phyloP scores from a whole-genome alignment of 495 filamentous ascomycete species.

The Annulohypoxylon bovei region DNA sequence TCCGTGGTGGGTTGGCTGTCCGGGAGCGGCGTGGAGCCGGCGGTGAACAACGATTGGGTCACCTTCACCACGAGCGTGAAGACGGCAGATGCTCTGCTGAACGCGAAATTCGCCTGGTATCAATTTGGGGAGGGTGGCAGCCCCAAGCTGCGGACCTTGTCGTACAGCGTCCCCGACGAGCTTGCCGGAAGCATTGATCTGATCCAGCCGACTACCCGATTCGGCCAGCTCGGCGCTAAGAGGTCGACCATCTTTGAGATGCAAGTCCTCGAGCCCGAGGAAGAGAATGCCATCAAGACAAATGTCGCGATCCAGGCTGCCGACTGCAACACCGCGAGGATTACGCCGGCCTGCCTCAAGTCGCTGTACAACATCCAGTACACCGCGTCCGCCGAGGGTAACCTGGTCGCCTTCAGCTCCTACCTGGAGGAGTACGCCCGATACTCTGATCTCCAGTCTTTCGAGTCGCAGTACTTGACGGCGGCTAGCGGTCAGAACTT shows the following conservation, averaged over 20 bases:
- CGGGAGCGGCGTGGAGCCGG: conserved; percentile 51
- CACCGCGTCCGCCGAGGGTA: conserved; percentile 58
- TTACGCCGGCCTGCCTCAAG: conserved; percentile 69
- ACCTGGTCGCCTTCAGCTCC: conserved; percentile 65
- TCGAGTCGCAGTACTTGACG: conserved; percentile 47
- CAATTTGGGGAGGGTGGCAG: conserved; percentile 41
- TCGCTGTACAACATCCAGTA: conserved; percentile 71
- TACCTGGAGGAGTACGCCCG: conserved; percentile 65
- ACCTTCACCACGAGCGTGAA: conserved; percentile 61
- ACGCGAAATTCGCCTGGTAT: conserved; percentile 60
- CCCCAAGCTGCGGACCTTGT: conserved; percentile 61
- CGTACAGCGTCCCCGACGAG: conserved; percentile 66
- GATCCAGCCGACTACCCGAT: conserved; percentile 68
- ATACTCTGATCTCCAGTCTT: conserved; percentile 47
- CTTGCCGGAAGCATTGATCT: conserved; percentile 63
- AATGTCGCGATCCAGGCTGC: conserved; percentile 13
- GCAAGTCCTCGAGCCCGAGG: conserved; percentile 40
- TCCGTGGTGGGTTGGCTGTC: conserved; percentile 58
- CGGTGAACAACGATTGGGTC: conserved; percentile 57
- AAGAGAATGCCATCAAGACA: conserved; percentile 25
- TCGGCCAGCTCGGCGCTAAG: conserved; percentile 50
- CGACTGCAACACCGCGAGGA: conserved; percentile 58
- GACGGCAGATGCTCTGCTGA: conserved; percentile 60
- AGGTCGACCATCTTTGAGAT: conserved; percentile 49
- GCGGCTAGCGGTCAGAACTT: conserved; percentile 61